Base-by-base conservation (phyloP, 2,329 filamentous ascomycete genomes). In the Colletotrichum neosansevieriae region DNA sequence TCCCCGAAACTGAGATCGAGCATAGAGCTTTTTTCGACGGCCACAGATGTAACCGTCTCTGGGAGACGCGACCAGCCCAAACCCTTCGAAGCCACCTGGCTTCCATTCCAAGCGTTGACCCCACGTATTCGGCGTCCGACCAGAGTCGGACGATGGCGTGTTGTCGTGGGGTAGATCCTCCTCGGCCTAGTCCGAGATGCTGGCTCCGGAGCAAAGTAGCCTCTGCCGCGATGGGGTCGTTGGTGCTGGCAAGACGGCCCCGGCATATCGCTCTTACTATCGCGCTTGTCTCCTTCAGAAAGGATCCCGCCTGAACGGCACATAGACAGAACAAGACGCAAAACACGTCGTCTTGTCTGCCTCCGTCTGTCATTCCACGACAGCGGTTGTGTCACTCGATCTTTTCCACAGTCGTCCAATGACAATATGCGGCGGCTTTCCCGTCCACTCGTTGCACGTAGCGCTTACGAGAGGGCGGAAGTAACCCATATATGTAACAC, bases 261-360 rank as follows among this genome's bases (percentile, higher is more conserved):
- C 40, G 75, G 79, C 77, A 80, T 77, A 67, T 74, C 73, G 79
- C 80, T 72, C 83, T 84, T 84, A 85, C 83, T 86, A 86, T 85
- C 84, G 81, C 84, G 83, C 83, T 85, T 86, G 75, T 85, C 84
- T 83, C 83, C 83, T 85, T 85, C 83, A 85, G 83, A 85, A 84
- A 84, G 79, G 79, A 79, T 75, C 79, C 80, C 78, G 77, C 76
- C 72, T 74, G 74, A 73, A 53, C 72, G 74, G 73, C 73, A 75
- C 74, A 13, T 65, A 57, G 71, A 74, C 60, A 63, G 29, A 63
- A 29, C 36, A 38, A 38, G 32, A 49, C 49, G 38, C 36, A 58
- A 45, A 42, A 12, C 44, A 17, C 24, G 15, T n/a, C 42, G 38
- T 4, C 19, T 4, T 17, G 6, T 17, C 38, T 59, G 42, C 47